Conservation (phyloP, 177 flowering plant genomes). For the Tripterygium wilfordii region DNA sequence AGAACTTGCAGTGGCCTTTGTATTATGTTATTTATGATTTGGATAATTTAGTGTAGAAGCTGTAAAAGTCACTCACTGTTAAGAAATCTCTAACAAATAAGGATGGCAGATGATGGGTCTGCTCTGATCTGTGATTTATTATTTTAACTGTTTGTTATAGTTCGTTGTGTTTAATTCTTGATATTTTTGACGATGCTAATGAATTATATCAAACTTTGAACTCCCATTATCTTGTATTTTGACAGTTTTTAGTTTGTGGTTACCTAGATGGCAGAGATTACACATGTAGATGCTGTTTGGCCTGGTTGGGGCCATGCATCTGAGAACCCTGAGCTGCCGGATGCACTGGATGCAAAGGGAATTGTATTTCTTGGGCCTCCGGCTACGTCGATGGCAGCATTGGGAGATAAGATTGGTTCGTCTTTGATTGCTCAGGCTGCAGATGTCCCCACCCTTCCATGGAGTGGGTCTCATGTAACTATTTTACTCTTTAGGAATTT, state of each 20-base stretch:
- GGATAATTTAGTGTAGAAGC: too few relatives aligned
- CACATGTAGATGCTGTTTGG: conserved; percentile 98
- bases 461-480: conserved; percentile 99
- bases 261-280: conserved; percentile 87
- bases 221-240: too few relatives aligned
- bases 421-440: conserved; percentile 99
- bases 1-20: too few relatives aligned
- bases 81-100: too few relatives aligned
- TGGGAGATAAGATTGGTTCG: conserved; percentile 99
- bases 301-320: conserved; percentile 99
- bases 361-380: conserved; percentile 97
- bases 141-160: too few relatives aligned
- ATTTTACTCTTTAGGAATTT: background rate
- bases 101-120: too few relatives aligned
- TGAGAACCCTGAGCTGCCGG: conserved; percentile 98
- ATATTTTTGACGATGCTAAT: too few relatives aligned
- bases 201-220: too few relatives aligned
- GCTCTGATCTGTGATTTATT: too few relatives aligned
- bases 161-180: too few relatives aligned
- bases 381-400: conserved; percentile 83
- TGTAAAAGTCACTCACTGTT: too few relatives aligned
- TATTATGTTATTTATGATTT: too few relatives aligned
- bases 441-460: conserved; percentile 96
- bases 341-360: conserved; percentile 77
- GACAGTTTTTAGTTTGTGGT: conserved; percentile 7